phyloP scores from a whole-genome alignment of 305 asterid genomes.

The Fraxinus floribunda region DNA sequence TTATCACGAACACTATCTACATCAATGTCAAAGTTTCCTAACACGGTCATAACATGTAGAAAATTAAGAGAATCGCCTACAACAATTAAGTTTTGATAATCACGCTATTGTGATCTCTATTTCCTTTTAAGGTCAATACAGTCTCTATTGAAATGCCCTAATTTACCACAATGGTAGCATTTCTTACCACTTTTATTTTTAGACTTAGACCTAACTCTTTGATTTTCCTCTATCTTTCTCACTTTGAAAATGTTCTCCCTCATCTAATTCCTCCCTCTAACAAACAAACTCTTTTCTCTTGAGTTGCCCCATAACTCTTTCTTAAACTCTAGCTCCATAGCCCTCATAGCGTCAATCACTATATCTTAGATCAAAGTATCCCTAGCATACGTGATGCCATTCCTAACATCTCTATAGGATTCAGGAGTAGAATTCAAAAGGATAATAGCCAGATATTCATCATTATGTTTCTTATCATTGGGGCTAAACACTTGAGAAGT shows the following conservation, averaged over 20 bases:
- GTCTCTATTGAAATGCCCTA: background rate
- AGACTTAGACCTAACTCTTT: background rate
- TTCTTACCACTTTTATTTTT: background rate
- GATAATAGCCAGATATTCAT: background rate
- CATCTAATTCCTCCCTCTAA: background rate
- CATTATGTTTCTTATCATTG: background rate
- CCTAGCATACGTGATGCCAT: background rate
- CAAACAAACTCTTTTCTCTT: background rate
- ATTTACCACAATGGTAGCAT: background rate
- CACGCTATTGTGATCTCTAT: background rate
- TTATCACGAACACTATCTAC: background rate
- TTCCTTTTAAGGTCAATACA: background rate
- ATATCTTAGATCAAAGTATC: background rate
- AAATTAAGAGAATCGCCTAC: background rate
- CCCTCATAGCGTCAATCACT: background rate
- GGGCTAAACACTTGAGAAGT: background rate
- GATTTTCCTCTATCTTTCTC: background rate
- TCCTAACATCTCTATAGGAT: background rate
- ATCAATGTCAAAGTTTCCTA: background rate
- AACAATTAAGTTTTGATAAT: background rate
- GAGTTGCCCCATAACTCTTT: background rate
- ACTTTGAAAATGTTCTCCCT: background rate
- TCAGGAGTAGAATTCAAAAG: background rate
- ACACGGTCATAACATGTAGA: background rate
- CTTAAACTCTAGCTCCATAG: background rate